These are phyloP conservation scores for Mycena amicta DNA, from an alignment of 768 basidiomycete genomes.

Conservation along the genomic window DNA sequence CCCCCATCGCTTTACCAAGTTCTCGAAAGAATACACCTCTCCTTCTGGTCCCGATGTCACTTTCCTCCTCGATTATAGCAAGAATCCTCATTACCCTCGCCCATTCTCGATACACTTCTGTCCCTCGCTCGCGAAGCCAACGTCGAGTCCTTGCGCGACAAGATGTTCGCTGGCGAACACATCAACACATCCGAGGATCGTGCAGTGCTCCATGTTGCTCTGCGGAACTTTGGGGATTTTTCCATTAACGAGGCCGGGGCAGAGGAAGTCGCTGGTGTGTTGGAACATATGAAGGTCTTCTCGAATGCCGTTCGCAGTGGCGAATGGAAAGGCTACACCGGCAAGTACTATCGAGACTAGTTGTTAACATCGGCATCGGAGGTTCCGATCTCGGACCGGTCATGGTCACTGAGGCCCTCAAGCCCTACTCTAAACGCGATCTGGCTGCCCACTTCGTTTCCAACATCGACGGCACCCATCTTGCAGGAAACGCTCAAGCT, in stretches of 20 bases:
- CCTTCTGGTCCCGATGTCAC: conserved; percentile 67
- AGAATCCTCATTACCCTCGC: conserved; percentile 91
- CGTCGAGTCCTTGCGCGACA: conserved; percentile 82
- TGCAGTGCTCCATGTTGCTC: conserved; percentile 92
- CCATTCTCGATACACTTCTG: conserved; percentile 78
- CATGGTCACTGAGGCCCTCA: conserved; percentile 98
- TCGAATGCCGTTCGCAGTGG: conserved; percentile 83
- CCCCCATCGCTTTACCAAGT: conserved; percentile 83
- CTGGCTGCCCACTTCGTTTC: conserved; percentile 88
- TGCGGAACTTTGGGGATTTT: conserved; percentile 79
- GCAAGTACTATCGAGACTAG: conserved; percentile 89
- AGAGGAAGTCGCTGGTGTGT: conserved; percentile 79
- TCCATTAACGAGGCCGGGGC: conserved; percentile 80
- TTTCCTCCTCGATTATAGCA: conserved; percentile 94
- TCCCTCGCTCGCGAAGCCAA: conserved; percentile 82
- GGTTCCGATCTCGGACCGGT: conserved; percentile 98
- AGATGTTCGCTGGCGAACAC: conserved; percentile 94
- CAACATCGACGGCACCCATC: conserved; percentile 98
- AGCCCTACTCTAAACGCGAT: conserved; percentile 88
- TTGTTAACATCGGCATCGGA: conserved; percentile 99
- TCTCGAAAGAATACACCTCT: conserved; percentile 76
- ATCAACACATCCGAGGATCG: conserved; percentile 99
- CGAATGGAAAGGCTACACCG: conserved; percentile 95
- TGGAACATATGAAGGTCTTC: conserved; percentile 92
- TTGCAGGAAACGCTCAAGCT: conserved; percentile 82